Conservation (phyloP, 2,329 filamentous ascomycete species). For the Fusarium sarcochroum region DNA sequence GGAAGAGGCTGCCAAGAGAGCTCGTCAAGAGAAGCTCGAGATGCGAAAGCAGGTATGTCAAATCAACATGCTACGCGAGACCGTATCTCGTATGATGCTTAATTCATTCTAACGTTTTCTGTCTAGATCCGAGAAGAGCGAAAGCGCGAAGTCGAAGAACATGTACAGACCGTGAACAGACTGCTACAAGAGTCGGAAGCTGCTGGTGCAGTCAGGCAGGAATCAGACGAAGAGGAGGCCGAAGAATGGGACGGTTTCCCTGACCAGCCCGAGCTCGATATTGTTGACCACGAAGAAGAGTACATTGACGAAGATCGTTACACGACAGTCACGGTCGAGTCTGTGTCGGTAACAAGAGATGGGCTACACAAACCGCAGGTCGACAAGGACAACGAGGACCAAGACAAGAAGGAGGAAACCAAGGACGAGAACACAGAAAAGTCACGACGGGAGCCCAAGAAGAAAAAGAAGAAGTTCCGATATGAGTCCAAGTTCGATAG, state of each 20-base stretch:
- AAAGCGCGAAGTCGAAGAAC: slow-evolving; percentile 83
- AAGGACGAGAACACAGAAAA: slow-evolving; percentile 49
- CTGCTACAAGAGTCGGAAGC: slow-evolving; percentile 73
- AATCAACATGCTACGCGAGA: not conserved
- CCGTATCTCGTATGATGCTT: not conserved
- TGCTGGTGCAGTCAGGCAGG: slow-evolving; percentile 57
- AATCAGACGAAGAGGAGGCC: slow-evolving; percentile 58
- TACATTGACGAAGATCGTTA: slow-evolving; percentile 97
- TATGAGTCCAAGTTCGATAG: slow-evolving; percentile 93
- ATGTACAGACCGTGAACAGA: slow-evolving; percentile 82
- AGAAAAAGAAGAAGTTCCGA: slow-evolving; percentile 91
- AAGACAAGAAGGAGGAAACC: slow-evolving; percentile 50
- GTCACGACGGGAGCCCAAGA: slow-evolving; percentile 68
- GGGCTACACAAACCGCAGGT: slow-evolving; percentile 72
- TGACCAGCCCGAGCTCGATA: slow-evolving; percentile 62
- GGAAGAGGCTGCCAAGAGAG: slow-evolving; percentile 82
- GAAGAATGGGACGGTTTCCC: slow-evolving; percentile 77
- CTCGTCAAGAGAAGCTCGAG: slow-evolving; percentile 80
- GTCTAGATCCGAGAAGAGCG: slow-evolving; percentile 84
- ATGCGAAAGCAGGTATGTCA: slow-evolving; percentile 80
- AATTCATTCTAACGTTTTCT: slow-evolving; percentile 29
- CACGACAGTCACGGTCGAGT: slow-evolving; percentile 94
- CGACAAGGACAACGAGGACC: slow-evolving; percentile 55
- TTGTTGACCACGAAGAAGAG: slow-evolving; percentile 87
- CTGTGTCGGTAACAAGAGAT: slow-evolving; percentile 83